A percentile compares a stretch with the other conserved stretches of the same genome.
phyloP scores from a whole-genome alignment of 2,329 filamentous ascomycete species.

The Talaromyces sp. region DNA sequence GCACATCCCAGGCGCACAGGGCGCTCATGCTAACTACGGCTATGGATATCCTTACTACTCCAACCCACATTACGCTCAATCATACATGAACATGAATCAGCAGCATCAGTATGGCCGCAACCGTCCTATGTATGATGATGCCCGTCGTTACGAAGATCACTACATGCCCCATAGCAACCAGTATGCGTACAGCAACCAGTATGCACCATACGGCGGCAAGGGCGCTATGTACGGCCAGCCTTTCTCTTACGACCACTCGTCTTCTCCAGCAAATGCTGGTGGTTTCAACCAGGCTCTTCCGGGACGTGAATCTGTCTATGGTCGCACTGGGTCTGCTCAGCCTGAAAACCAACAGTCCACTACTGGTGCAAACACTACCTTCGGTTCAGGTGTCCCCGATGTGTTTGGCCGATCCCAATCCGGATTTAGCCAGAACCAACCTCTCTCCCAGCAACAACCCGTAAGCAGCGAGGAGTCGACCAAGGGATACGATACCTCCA shows the following conservation, averaged over 20 bases:
- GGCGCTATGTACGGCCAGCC: slow-evolving; percentile 61
- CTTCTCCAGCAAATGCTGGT: slow-evolving; percentile 57
- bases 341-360: slow-evolving; percentile 50
- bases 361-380: slow-evolving; percentile 46
- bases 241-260: slow-evolving; percentile 61
- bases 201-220: slow-evolving; percentile 47
- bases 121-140: slow-evolving; percentile 48
- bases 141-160: slow-evolving; percentile 45
- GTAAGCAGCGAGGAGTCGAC: slow-evolving; percentile 48
- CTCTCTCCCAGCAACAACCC: slow-evolving; percentile 46
- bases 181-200: slow-evolving; percentile 51
- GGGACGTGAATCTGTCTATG: slow-evolving; percentile 55
- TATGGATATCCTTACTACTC: slow-evolving; percentile 58
- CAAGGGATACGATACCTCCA: slow-evolving; percentile 55
- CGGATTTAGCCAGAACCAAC: slow-evolving; percentile 53
- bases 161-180: slow-evolving; percentile 47
- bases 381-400: slow-evolving; percentile 50
- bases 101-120: slow-evolving; percentile 45
- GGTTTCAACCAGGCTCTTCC: slow-evolving; percentile 39
- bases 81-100: slow-evolving; percentile 55
- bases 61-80: slow-evolving; percentile 53
- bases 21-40: slow-evolving; percentile 52
- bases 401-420: slow-evolving; percentile 56
- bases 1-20: slow-evolving; percentile 49
- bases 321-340: slow-evolving; percentile 54